phyloP scores from a whole-genome alignment of 768 basidiomycete genomes.

The Serpula lacrymans region DNA sequence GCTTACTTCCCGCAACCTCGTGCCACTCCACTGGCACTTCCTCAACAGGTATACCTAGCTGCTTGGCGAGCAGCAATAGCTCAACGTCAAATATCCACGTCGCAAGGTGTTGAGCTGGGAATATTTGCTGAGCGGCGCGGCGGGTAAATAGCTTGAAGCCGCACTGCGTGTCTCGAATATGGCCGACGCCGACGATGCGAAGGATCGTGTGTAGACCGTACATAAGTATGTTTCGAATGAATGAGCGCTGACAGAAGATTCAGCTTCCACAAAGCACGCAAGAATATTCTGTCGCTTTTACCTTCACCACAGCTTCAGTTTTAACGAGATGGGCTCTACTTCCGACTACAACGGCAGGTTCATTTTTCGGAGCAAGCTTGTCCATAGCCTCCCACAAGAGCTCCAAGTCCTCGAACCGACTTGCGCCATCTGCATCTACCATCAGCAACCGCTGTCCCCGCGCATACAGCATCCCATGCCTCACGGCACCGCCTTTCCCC shows the following conservation, averaged over 20 bases:
- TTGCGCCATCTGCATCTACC: conserved; percentile 95
- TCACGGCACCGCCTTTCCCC: conserved; percentile 91
- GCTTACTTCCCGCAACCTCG: conserved; percentile 90
- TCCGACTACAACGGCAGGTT: conserved; percentile 71
- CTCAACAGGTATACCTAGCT: conserved; percentile 69
- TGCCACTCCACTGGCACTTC: conserved; percentile 94
- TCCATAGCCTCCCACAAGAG: conserved; percentile 78
- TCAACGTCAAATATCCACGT: conserved; percentile 99
- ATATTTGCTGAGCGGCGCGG: conserved; percentile 73
- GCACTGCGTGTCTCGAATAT: conserved; percentile 93
- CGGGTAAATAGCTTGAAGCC: conserved; percentile 97
- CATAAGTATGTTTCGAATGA: conserved; percentile 90
- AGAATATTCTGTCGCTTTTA: conserved; percentile 36
- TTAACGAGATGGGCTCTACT: conserved; percentile 91
- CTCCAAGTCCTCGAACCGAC: conserved; percentile 81
- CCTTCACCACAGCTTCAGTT: conserved; percentile 92
- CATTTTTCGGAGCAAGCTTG: conserved; percentile 43
- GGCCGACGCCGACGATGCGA: conserved; percentile 83
- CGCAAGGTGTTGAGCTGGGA: conserved; percentile 81
- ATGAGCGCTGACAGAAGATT: conserved; percentile 59
- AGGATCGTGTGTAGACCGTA: conserved; percentile 89
- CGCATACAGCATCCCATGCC: conserved; percentile 85
- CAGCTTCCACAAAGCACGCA: conserved; percentile 2
- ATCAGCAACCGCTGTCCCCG: conserved; percentile 79
- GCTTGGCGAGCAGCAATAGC: conserved; percentile 79